Evolutionary conservation across 2,329 filamentous ascomycete genomes (phyloP).

Genomic region (Colletotrichum sp.): DNA sequence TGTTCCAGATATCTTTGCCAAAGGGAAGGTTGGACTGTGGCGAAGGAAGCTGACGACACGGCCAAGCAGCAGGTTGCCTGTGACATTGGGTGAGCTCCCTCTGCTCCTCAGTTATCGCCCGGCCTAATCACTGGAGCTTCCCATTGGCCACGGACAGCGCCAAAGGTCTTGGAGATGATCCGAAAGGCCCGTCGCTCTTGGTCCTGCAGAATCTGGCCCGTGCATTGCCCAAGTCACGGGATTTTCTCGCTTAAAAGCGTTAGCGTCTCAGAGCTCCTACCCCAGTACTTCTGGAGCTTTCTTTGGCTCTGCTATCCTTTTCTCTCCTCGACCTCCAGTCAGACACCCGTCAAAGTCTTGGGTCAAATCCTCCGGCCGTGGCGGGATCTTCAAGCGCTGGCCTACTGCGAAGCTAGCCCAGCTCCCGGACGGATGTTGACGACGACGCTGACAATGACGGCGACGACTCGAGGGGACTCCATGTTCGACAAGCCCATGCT

Average conservation of each 20-base stretch:
- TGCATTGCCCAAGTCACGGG: not conserved
- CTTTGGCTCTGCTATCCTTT: not conserved
- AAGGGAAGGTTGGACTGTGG: not conserved
- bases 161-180: not conserved
- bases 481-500: not conserved
- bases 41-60: slow-evolving; percentile 27
- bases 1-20: not conserved
- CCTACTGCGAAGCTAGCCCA: not conserved
- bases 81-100: slow-evolving; percentile 16
- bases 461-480: not conserved
- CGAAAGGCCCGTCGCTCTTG: not conserved
- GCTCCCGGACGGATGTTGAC: not conserved
- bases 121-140: slow-evolving; percentile 10
- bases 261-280: slow-evolving; percentile 1
- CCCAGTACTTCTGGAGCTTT: not conserved
- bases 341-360: not conserved
- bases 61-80: slow-evolving; percentile 28
- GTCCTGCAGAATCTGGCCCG: not conserved
- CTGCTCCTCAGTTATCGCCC: not conserved
- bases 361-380: not conserved
- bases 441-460: not conserved
- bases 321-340: not conserved
- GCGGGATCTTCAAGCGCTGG: not conserved
- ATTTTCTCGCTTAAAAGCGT: not conserved
- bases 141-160: slow-evolving; percentile 20